These are phyloP conservation scores for Volvox africanus DNA, from an alignment of 139 green algal species.

Conservation along the genomic window DNA sequence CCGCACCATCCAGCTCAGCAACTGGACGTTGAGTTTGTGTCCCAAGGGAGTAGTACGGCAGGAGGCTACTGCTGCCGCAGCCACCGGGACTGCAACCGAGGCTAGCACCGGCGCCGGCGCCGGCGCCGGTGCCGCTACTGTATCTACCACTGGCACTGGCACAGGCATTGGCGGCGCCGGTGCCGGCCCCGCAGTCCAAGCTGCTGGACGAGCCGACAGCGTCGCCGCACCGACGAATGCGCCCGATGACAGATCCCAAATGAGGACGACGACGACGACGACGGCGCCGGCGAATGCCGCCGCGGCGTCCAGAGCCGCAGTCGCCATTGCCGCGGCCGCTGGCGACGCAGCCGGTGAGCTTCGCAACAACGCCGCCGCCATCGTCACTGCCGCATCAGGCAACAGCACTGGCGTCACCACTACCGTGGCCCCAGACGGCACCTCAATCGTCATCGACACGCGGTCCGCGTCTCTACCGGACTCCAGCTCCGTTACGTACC, in stretches of 20 bases:
- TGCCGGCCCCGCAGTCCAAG: no score
- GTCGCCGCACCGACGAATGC: no score
- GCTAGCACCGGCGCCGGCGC: no score
- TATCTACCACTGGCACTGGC: no score
- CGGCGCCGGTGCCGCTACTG: no score
- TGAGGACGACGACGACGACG: no score
- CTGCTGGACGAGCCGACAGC: neutral
- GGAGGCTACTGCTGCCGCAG: no score
- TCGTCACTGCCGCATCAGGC: neutral
- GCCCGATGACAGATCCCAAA: no score
- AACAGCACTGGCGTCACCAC: neutral
- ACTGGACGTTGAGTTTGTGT: conserved; percentile 24
- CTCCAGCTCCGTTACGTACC: neutral
- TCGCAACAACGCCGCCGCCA: neutral
- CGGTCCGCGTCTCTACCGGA: neutral
- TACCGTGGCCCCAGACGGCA: neutral
- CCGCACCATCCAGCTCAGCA: conserved; percentile 25
- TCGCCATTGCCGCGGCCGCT: neutral
- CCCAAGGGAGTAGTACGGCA: neutral
- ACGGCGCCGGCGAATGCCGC: neutral
- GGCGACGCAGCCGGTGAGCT: neutral
- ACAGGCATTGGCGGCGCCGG: no score
- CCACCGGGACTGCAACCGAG: no score
- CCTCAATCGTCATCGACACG: neutral
- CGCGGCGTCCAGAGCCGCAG: neutral